Evolutionary conservation across 805 yeast species (phyloP).

Genomic region (Pichia cabralensis): DNA sequence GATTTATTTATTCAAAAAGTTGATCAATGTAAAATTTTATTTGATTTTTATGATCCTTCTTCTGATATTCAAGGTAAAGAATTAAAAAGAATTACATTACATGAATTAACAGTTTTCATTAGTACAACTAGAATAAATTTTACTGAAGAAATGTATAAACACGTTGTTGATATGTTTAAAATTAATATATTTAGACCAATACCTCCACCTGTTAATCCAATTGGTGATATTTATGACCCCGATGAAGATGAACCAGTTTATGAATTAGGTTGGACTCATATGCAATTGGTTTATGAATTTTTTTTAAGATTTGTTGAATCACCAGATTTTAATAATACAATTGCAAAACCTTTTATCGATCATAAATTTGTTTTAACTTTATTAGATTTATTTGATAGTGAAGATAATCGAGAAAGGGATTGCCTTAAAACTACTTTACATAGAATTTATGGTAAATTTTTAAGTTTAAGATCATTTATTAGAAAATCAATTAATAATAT

Average conservation of each 20-base stretch:
- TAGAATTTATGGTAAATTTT: conserved; percentile 90
- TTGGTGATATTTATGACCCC: conserved; percentile 94
- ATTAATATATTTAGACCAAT: conserved; percentile 87
- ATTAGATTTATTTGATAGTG: conserved; percentile 87
- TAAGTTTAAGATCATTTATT: conserved; percentile 81
- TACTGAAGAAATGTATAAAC: conserved; percentile 84
- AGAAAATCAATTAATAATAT: conserved; percentile 88
- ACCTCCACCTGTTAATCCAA: conserved; percentile 96
- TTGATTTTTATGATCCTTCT: conserved; percentile 90
- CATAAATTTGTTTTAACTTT: conserved; percentile 75
- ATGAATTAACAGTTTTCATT: conserved; percentile 83
- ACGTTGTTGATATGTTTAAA: conserved; percentile 83
- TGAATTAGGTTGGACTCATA: conserved; percentile 97
- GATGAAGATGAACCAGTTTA: conserved; percentile 98
- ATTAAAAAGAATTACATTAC: conserved; percentile 74
- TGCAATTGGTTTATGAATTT: conserved; percentile 94
- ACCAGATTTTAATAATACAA: conserved; percentile 86
- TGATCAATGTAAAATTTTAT: conserved; percentile 89
- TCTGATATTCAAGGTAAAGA: conserved; percentile 90
- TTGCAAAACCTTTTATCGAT: conserved; percentile 90
- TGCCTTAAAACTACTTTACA: conserved; percentile 91
- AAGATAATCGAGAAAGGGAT: conserved; percentile 94
- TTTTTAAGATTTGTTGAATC: conserved; percentile 87
- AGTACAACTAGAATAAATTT: conserved; percentile 73
- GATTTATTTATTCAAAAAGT: conserved; percentile 78